A percentile compares a stretch with the other conserved stretches of the same genome.
phyloP scores from a whole-genome alignment of 2,329 filamentous ascomycete species.

The Epichloe elymi region DNA sequence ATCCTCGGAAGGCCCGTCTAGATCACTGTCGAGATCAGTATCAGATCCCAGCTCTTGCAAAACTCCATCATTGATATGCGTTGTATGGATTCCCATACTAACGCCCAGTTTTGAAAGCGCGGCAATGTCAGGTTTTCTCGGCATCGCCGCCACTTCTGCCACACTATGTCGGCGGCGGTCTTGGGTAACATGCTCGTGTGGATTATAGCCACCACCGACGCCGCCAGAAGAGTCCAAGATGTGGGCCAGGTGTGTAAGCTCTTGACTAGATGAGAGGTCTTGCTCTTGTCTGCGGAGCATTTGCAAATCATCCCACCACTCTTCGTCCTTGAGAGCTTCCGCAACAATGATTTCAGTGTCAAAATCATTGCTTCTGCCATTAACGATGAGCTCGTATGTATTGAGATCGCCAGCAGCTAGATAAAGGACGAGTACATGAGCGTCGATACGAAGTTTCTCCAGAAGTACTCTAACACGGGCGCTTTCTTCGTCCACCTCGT shows the following conservation, averaged over 20 bases:
- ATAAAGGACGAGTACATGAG: slow-evolving; percentile 69
- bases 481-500: slow-evolving; percentile 67
- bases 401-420: slow-evolving; percentile 59
- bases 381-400: slow-evolving; percentile 67
- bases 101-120: slow-evolving; percentile 44
- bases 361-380: slow-evolving; percentile 45
- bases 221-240: slow-evolving; percentile 30
- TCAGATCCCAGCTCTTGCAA: slow-evolving; percentile 29
- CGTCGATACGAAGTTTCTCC: slow-evolving; percentile 70
- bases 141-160: slow-evolving; percentile 46
- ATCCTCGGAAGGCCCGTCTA: slow-evolving; percentile 17
- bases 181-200: slow-evolving; percentile 20
- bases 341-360: slow-evolving; percentile 50
- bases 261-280: slow-evolving; percentile 27
- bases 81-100: slow-evolving; percentile 62
- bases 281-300: slow-evolving; percentile 30
- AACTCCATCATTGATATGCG: slow-evolving; percentile 52
- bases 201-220: slow-evolving; percentile 27
- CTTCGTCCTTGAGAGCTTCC: slow-evolving; percentile 52
- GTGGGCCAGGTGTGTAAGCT: slow-evolving; percentile 28
- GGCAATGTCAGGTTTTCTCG: slow-evolving; percentile 44
- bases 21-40: slow-evolving; percentile 19
- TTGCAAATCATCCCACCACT: slow-evolving; percentile 74
- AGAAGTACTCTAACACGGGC: slow-evolving; percentile 59
- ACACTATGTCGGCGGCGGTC: slow-evolving; percentile 32